Evolutionary conservation across 352 stramenopile genomes (phyloP).

Genomic region (Hyaloperonospora brassicae): DNA sequence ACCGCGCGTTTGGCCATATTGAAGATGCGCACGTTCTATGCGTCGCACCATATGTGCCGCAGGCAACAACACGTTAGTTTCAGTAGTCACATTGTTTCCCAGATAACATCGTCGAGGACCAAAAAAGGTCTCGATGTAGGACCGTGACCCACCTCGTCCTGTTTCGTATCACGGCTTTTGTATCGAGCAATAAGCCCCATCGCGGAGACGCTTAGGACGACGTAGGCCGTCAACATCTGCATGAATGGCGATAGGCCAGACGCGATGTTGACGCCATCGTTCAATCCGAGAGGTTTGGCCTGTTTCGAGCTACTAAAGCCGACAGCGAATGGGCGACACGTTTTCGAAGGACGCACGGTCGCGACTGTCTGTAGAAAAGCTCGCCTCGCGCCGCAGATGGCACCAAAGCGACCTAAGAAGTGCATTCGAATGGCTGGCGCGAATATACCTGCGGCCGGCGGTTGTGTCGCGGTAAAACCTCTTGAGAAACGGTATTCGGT

Average conservation of each 20-base stretch:
- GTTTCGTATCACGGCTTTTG: conserved; percentile 43
- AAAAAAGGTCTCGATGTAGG: not conserved
- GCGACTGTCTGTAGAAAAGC: not conserved
- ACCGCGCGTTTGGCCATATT: conserved; percentile 74
- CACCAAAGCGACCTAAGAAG: too few species aligned
- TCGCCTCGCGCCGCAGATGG: too few species aligned
- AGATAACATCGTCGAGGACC: not conserved
- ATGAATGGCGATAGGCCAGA: conserved; percentile 38
- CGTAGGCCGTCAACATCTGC: conserved; percentile 50
- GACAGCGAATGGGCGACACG: not conserved
- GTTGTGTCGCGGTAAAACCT: too few species aligned
- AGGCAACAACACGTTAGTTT: conserved; percentile 12
- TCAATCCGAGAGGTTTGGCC: conserved; percentile 35
- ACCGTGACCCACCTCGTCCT: conserved; percentile 38
- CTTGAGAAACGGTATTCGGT: too few species aligned
- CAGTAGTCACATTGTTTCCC: conserved; percentile 1
- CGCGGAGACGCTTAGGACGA: conserved; percentile 40
- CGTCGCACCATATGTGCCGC: conserved; percentile 6
- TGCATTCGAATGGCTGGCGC: too few species aligned
- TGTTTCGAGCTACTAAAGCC: conserved; percentile 16
- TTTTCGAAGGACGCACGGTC: not conserved
- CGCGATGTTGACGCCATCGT: conserved; percentile 24
- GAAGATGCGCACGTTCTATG: conserved; percentile 50
- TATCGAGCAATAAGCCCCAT: conserved; percentile 54
- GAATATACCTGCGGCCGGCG: too few species aligned